Evolutionary conservation across 2,329 filamentous ascomycete species (phyloP).

Genomic region (Chaetomium sp.): DNA sequence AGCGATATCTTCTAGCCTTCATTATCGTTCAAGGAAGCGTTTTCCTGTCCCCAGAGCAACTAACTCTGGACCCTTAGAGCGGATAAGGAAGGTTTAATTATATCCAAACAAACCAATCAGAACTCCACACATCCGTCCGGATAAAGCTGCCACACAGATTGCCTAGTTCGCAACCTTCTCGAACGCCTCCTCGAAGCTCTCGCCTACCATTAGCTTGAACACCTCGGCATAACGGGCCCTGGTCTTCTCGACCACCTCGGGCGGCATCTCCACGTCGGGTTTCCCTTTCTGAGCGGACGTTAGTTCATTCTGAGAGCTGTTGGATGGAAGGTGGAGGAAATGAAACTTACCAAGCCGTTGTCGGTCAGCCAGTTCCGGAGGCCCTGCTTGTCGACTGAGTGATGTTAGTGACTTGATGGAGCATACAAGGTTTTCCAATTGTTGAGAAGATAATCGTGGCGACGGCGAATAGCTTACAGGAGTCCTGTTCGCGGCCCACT

Average conservation of each 20-base stretch:
- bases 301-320: background rate
- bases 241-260: constrained; percentile 64
- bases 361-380: constrained; percentile 74
- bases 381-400: constrained; percentile 68
- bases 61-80: no score
- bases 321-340: no score
- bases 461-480: constrained; percentile 27
- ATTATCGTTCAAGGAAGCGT: no score
- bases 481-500: constrained; percentile 67
- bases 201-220: constrained; percentile 61
- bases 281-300: constrained; percentile 53
- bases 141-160: background rate
- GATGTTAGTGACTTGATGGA: constrained; percentile 29
- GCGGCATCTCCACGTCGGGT: constrained; percentile 63
- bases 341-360: constrained; percentile 47
- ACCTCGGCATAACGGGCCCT: constrained; percentile 69
- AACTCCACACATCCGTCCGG: background rate
- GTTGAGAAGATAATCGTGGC: background rate
- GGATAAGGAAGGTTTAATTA: background rate
- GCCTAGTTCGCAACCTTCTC: constrained; percentile 9
- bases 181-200: constrained; percentile 35
- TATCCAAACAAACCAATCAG: background rate
- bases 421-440: no score
- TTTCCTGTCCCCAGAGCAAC: no score
- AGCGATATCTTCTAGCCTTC: no score